These are phyloP conservation scores for Rauvolfia tetraphylla DNA, from an alignment of 257 asterid species.

Conservation along the genomic window DNA sequence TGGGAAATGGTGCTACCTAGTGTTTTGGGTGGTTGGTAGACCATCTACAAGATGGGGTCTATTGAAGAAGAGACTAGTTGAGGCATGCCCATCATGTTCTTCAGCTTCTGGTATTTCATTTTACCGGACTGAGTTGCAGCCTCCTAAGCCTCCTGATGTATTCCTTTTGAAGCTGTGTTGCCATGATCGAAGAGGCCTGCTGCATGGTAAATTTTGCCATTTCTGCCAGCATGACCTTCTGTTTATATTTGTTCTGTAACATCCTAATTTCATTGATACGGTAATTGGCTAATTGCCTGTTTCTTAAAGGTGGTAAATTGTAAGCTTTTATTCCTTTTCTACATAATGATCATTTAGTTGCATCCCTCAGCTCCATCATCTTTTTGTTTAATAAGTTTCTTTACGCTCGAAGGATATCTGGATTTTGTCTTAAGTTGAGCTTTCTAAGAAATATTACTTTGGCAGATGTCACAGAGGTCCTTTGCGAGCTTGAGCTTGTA, in stretches of 20 bases:
- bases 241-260: neutral
- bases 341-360: neutral
- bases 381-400: constrained; percentile 12
- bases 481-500: constrained; percentile 70
- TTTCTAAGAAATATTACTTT: constrained; percentile 13
- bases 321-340: neutral
- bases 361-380: constrained; percentile 1
- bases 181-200: constrained; percentile 62
- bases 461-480: constrained; percentile 73
- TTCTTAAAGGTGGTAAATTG: neutral
- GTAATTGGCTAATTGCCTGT: too few species aligned
- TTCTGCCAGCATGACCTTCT: neutral
- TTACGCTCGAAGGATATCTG: constrained; percentile 9
- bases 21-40: constrained; percentile 69
- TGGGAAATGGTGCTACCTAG: constrained; percentile 94
- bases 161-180: constrained; percentile 75
- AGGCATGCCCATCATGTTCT: constrained; percentile 70
- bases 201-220: constrained; percentile 56
- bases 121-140: constrained; percentile 45
- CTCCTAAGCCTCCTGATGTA: constrained; percentile 70
- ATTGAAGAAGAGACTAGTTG: constrained; percentile 76
- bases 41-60: constrained; percentile 64
- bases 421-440: constrained; percentile 15
- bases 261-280: neutral
- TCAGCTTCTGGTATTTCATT: constrained; percentile 60